These are phyloP conservation scores for Penicillium coffeae DNA, from an alignment of 495 filamentous ascomycete genomes.

Conservation along the genomic window DNA sequence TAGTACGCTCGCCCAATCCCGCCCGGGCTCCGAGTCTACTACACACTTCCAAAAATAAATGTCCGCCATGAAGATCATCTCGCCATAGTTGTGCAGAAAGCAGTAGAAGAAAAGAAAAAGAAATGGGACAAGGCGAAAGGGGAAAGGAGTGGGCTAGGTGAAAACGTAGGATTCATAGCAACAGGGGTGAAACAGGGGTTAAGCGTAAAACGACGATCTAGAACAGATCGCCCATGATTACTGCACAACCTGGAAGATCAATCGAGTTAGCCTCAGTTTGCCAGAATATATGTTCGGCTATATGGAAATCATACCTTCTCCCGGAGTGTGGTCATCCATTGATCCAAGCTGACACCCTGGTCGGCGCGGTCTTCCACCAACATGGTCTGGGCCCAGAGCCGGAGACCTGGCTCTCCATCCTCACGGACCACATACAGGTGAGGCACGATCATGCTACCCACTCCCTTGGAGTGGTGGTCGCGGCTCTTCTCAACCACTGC, in stretches of 20 bases:
- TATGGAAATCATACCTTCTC: slow-evolving; percentile 79
- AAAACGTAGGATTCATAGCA: slow-evolving; percentile 5
- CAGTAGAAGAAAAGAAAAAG: slow-evolving; percentile 2
- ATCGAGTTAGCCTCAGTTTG: slow-evolving; percentile 2
- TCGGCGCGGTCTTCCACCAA: slow-evolving; percentile 94
- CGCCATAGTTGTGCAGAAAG: slow-evolving; percentile 20
- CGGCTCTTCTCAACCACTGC: slow-evolving; percentile 88
- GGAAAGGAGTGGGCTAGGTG: neutral
- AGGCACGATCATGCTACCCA: slow-evolving; percentile 86
- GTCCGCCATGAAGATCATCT: slow-evolving; percentile 4
- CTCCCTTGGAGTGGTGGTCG: slow-evolving; percentile 77
- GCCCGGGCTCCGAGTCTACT: slow-evolving; percentile 6
- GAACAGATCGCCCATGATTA: slow-evolving; percentile 10
- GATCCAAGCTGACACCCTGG: slow-evolving; percentile 82
- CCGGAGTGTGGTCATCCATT: slow-evolving; percentile 87
- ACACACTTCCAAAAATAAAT: slow-evolving; percentile 10
- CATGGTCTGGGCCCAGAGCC: slow-evolving; percentile 94
- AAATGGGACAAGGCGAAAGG: neutral
- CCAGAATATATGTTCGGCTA: neutral
- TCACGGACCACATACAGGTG: slow-evolving; percentile 91
- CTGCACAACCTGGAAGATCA: slow-evolving; percentile 22
- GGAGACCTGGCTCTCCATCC: slow-evolving; percentile 91
- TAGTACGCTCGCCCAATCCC: neutral
- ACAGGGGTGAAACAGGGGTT: neutral
- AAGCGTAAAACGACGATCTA: neutral